Conservation (phyloP, 805 yeast species). For the Debaryomyces prosopidis region DNA sequence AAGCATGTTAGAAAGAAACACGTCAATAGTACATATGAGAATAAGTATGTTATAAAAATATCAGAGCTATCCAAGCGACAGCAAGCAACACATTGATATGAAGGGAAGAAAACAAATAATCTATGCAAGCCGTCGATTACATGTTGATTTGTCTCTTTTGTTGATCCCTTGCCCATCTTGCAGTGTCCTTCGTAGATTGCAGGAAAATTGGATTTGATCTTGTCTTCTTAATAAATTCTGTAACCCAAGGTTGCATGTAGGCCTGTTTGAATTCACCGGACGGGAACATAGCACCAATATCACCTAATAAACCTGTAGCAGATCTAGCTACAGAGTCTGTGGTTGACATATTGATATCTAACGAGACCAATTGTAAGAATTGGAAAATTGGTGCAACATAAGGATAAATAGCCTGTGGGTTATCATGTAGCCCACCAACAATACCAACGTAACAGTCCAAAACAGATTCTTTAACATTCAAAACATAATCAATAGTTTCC, state of each 20-base stretch:
- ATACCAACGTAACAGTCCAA: constrained; percentile 95
- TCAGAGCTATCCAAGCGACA: neutral
- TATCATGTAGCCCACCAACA: constrained; percentile 80
- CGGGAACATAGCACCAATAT: constrained; percentile 83
- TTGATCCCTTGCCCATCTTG: constrained; percentile 96
- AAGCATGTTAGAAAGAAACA: constrained; percentile 6
- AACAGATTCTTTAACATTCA: constrained; percentile 79
- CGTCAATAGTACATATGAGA: neutral
- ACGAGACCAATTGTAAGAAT: constrained; percentile 60
- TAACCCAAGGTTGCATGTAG: constrained; percentile 76
- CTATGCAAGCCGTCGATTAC: neutral
- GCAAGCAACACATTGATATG: no score
- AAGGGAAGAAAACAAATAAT: no score
- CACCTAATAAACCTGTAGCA: constrained; percentile 90
- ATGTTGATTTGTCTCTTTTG: constrained; percentile 46
- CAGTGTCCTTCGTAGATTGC: constrained; percentile 80
- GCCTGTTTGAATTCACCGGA: constrained; percentile 69
- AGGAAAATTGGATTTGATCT: constrained; percentile 62
- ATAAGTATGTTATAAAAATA: constrained; percentile 7
- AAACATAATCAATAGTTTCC: constrained; percentile 77
- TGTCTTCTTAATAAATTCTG: constrained; percentile 71
- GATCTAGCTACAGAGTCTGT: constrained; percentile 77
- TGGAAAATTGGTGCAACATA: constrained; percentile 70
- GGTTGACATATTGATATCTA: constrained; percentile 58
- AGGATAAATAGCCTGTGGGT: constrained; percentile 63